These are phyloP conservation scores for Ascochyta viciae-villosae DNA, from an alignment of 2,329 filamentous ascomycete species.

Conservation along the genomic window DNA sequence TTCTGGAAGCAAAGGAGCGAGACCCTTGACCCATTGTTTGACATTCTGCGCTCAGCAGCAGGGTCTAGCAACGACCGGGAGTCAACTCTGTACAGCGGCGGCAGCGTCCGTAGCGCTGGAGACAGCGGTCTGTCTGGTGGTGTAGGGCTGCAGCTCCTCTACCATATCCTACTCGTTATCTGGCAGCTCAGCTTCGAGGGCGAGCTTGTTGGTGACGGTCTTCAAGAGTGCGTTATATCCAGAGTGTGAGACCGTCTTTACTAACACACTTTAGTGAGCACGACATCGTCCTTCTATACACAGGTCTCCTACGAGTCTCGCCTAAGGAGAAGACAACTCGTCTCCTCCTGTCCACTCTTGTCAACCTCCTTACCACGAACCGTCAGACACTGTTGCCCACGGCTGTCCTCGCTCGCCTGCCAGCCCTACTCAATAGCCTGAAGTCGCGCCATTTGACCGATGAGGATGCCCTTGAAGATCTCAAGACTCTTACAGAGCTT, in stretches of 20 bases:
- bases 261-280: slow-evolving; percentile 72
- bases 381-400: slow-evolving; percentile 75
- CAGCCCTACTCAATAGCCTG: slow-evolving; percentile 65
- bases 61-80: slow-evolving; percentile 75
- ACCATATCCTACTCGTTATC: slow-evolving; percentile 89
- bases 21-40: slow-evolving; percentile 80
- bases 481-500: slow-evolving; percentile 60
- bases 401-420: slow-evolving; percentile 85
- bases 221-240: slow-evolving; percentile 75
- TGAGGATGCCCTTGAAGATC: slow-evolving; percentile 60
- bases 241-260: neutral
- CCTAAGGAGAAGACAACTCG: slow-evolving; percentile 98
- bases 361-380: slow-evolving; percentile 82
- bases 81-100: slow-evolving; percentile 61
- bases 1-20: slow-evolving; percentile 93
- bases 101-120: slow-evolving; percentile 65
- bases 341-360: slow-evolving; percentile 84
- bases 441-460: slow-evolving; percentile 60
- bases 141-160: slow-evolving; percentile 89
- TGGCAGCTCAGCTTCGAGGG: slow-evolving; percentile 97
- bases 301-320: slow-evolving; percentile 88
- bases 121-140: slow-evolving; percentile 71
- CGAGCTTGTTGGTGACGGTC: slow-evolving; percentile 72
- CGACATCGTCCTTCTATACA: slow-evolving; percentile 89
- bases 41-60: slow-evolving; percentile 78